Percentiles rank a stretch among this genome's conserved stretches.
Conservation (phyloP, 352 stramenopile genomes). For the Phytophthora tentaculata region DNA sequence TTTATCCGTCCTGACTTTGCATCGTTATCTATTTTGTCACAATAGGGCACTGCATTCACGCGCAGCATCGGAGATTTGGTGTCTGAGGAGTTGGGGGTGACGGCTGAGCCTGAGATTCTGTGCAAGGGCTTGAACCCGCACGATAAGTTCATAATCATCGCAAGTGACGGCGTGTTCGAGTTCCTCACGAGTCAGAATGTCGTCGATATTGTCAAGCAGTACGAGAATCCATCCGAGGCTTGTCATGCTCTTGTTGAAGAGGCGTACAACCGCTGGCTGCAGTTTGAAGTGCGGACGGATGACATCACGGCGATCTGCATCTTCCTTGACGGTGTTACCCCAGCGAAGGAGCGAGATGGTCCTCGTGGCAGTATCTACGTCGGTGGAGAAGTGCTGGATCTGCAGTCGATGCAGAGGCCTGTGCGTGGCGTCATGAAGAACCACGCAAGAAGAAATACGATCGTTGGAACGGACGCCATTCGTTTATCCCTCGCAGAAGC, state of each 20-base stretch:
- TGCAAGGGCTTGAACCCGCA: conserved; percentile 88
- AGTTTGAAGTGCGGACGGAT: conserved; percentile 94
- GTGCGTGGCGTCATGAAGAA: conserved; percentile 77
- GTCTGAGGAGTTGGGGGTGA: conserved; percentile 92
- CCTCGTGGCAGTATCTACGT: conserved; percentile 85
- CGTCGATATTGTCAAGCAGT: conserved; percentile 91
- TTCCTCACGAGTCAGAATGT: conserved; percentile 95
- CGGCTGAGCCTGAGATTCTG: conserved; percentile 92
- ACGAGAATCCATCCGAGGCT: conserved; percentile 87
- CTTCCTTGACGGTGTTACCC: conserved; percentile 76
- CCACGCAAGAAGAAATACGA: conserved; percentile 75
- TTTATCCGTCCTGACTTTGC: conserved; percentile 18
- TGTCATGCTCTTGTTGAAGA: conserved; percentile 91
- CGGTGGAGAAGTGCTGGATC: conserved; percentile 77
- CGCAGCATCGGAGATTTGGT: conserved; percentile 96
- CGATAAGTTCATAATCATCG: conserved; percentile 94
- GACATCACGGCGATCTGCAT: conserved; percentile 95
- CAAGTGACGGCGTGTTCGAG: conserved; percentile 95
- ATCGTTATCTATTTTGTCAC: conserved; percentile 14
- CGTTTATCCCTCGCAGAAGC: conserved; percentile 75
- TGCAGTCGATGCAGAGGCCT: conserved; percentile 87
- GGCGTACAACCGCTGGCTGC: conserved; percentile 94
- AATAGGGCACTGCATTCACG: conserved; percentile 97
- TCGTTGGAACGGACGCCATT: conserved; percentile 86
- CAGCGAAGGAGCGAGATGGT: conserved; percentile 58